Percentiles rank a stretch among this genome's conserved stretches.
phyloP scores from a whole-genome alignment of 2,329 filamentous ascomycete species.

The Penicillium sp. region DNA sequence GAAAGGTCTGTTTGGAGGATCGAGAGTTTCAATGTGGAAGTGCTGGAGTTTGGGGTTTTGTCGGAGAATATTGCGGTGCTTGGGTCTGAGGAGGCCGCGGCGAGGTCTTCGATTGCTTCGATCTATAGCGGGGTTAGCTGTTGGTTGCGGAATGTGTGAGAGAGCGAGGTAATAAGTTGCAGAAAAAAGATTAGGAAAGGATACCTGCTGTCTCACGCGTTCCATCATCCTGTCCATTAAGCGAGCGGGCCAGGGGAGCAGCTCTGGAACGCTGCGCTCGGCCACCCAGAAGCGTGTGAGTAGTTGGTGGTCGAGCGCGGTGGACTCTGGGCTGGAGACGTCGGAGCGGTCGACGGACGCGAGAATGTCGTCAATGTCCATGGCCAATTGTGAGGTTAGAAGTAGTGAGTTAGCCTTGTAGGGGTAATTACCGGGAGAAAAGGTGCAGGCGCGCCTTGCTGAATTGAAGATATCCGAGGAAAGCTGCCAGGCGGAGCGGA shows the following conservation, averaged over 20 bases:
- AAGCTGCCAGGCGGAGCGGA: constrained; percentile 27
- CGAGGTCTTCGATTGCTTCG: constrained; percentile 68
- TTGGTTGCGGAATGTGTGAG: background rate
- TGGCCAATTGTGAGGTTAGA: constrained; percentile 38
- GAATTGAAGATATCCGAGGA: constrained; percentile 4
- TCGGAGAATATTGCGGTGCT: constrained; percentile 53
- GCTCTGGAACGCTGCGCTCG: constrained; percentile 85
- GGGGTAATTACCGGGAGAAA: background rate
- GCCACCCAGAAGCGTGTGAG: constrained; percentile 92
- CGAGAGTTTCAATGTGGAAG: constrained; percentile 89
- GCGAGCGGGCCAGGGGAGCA: constrained; percentile 77
- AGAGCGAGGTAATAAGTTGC: background rate
- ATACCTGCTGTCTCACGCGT: constrained; percentile 67
- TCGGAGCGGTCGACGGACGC: constrained; percentile 70
- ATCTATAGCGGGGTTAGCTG: constrained; percentile 49
- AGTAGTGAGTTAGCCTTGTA: background rate
- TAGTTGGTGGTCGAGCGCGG: constrained; percentile 74
- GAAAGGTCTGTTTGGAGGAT: constrained; percentile 96
- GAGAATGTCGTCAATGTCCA: constrained; percentile 83
- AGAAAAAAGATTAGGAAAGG: background rate
- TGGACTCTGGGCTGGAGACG: constrained; percentile 42
- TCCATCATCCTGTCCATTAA: constrained; percentile 83
- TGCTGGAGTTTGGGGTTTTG: constrained; percentile 83
- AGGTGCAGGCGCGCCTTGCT: background rate
- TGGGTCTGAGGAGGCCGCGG: constrained; percentile 49